Evolutionary conservation across 768 basidiomycete genomes (phyloP).

Genomic region (Tylopilus subfusipes): DNA sequence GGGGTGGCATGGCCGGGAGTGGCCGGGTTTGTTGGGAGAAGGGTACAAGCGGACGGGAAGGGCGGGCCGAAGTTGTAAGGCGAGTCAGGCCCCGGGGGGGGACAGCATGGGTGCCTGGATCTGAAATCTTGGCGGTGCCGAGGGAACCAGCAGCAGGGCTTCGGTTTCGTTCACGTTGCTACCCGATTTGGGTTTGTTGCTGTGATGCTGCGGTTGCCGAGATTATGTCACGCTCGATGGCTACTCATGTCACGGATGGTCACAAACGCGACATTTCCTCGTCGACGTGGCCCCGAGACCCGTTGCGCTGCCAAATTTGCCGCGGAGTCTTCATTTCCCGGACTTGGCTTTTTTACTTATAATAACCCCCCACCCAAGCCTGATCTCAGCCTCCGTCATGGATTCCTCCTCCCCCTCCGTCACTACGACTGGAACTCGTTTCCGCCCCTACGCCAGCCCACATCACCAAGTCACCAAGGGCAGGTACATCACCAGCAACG

Average conservation of each 20-base stretch:
- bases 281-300: slow-evolving; percentile 37
- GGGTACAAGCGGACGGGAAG: slow-evolving; percentile 15
- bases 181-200: slow-evolving; percentile 37
- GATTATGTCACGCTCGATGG: slow-evolving; percentile 30
- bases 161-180: slow-evolving; percentile 30
- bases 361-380: slow-evolving; percentile 5
- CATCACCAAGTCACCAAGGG: slow-evolving; percentile 82
- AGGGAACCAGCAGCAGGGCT: slow-evolving; percentile 31
- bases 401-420: slow-evolving; percentile 38
- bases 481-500: slow-evolving; percentile 86
- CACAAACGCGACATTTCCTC: slow-evolving; percentile 32
- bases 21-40: slow-evolving; percentile 13
- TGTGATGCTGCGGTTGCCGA: slow-evolving; percentile 33
- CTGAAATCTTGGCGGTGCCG: slow-evolving; percentile 47
- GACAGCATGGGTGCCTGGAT: slow-evolving; percentile 31
- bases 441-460: slow-evolving; percentile 69
- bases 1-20: slow-evolving; percentile 5
- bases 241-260: slow-evolving; percentile 23
- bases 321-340: slow-evolving; percentile 30
- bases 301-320: slow-evolving; percentile 30
- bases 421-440: slow-evolving; percentile 36
- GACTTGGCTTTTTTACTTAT: slow-evolving; percentile 22
- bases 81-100: slow-evolving; percentile 11
- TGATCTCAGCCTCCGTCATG: slow-evolving; percentile 31
- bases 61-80: slow-evolving; percentile 17